Evolutionary conservation across 129 eudicot species (phyloP).

Genomic region (Logfia minima): DNA sequence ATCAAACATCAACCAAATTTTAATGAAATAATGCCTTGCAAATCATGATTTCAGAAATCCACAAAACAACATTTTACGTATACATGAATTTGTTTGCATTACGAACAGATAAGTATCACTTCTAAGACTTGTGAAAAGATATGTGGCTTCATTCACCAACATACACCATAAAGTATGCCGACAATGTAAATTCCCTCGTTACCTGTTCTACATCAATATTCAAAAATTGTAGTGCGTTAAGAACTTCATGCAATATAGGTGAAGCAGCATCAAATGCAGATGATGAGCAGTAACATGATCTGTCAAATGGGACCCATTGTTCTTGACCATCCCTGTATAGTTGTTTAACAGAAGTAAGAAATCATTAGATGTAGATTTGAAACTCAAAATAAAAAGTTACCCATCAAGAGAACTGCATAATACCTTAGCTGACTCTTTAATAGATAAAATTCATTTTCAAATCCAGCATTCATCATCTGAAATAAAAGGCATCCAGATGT

Average conservation of each 20-base stretch:
- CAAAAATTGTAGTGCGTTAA: conserved; percentile 62
- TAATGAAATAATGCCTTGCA: background rate
- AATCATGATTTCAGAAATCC: background rate
- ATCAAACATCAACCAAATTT: background rate
- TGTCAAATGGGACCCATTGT: conserved; percentile 86
- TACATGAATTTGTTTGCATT: background rate
- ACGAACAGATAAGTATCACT: background rate
- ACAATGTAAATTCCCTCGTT: conserved; percentile 6
- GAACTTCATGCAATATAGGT: conserved; percentile 67
- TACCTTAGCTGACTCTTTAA: conserved; percentile 65
- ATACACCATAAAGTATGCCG: background rate
- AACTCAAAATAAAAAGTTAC: conserved; percentile 14
- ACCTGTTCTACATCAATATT: conserved; percentile 91
- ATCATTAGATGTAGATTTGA: conserved; percentile 12
- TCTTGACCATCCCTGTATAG: conserved; percentile 67
- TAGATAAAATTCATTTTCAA: conserved; percentile 86
- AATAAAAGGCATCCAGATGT: conserved; percentile 27
- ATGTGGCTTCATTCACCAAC: background rate
- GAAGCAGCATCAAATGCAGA: conserved; percentile 84
- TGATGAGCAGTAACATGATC: conserved; percentile 70
- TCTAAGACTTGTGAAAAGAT: background rate
- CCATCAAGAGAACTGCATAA: conserved; percentile 18
- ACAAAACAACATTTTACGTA: background rate
- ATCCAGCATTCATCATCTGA: conserved; percentile 92
- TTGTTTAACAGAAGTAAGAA: conserved; percentile 19